Base-by-base conservation (phyloP, 2,329 filamentous ascomycete genomes). In the Grosmannia huntii region DNA sequence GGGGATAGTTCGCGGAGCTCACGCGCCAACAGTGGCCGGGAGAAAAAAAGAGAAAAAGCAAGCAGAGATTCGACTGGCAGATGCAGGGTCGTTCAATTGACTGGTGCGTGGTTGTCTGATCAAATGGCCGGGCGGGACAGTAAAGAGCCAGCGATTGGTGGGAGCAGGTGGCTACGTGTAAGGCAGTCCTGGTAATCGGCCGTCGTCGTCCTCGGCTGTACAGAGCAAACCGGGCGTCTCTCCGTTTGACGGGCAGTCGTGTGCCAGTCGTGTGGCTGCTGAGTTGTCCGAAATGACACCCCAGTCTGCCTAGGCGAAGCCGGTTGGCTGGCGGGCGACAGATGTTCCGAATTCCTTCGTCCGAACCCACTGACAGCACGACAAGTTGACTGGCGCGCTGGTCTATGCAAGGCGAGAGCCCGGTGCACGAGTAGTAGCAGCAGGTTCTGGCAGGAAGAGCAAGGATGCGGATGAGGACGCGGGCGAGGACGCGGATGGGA, bases 261-360 rank as follows among this genome's bases (percentile, higher is more conserved):
- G 36, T 38, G 36, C 51, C 49, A 53, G 51, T 53, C 51, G 51
- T 53, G 46, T 49, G n/a, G 51, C 28, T 53, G 51, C 51, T 53
- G 51, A 33, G 51, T 53, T 53, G 51, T 53, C 33, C 51, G 27
- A 53, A 53, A 53, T 53, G 31, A 7, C 31, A 33, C 51, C 33
- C 50, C 31, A 38, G 33, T 36, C 10, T 38, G n/a, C 31, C 25
- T 53, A n/a, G 19, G 12, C 31, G 33, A 21, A 25, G 14, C 28
- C 23, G 51, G 51, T 53, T 55, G 53, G 54, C 41, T 48, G 41
- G 54, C 25, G 14, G 41, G 4, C 16, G 36, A 21, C 11, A 21
- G 31, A 28, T 6, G 27, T 4, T 55, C 41, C 27, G 11, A 55
- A 28, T n/a, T 49, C 41, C 54, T 31, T 55, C 54, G 54, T 55